Conservation (phyloP, 2,329 filamentous ascomycete species). For the Hymenoscyphus fraxineus region DNA sequence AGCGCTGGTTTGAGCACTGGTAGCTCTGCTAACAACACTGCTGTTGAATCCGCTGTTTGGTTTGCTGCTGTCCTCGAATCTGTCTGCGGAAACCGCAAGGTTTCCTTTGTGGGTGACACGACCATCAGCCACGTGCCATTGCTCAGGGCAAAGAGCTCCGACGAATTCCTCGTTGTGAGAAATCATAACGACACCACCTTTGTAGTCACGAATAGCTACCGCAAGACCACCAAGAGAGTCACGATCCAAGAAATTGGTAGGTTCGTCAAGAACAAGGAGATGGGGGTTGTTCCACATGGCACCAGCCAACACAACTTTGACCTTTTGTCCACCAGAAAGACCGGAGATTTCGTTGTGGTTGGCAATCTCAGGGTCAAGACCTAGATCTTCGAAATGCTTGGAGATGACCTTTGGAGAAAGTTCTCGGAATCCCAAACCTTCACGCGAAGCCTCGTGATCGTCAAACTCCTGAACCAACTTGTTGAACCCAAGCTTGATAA, state of each 20-base stretch:
- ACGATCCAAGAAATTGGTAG: slow-evolving; percentile 98
- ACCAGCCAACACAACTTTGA: slow-evolving; percentile 95
- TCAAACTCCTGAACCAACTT: slow-evolving; percentile 98
- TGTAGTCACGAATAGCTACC: slow-evolving; percentile 97
- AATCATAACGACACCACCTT: slow-evolving; percentile 98
- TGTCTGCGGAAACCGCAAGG: slow-evolving; percentile 68
- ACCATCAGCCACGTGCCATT: slow-evolving; percentile 90
- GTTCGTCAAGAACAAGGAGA: slow-evolving; percentile 93
- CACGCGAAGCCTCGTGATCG: slow-evolving; percentile 96
- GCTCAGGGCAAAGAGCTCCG: slow-evolving; percentile 89
- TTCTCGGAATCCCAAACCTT: slow-evolving; percentile 93
- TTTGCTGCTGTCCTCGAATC: slow-evolving; percentile 71
- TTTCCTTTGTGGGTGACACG: slow-evolving; percentile 81
- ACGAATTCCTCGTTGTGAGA: slow-evolving; percentile 99
- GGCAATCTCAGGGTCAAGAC: slow-evolving; percentile 93
- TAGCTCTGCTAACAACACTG: slow-evolving; percentile 52
- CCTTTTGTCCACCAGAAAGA: slow-evolving; percentile 94
- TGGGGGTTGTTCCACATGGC: slow-evolving; percentile 99
- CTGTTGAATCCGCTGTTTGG: slow-evolving; percentile 60
- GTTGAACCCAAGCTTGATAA: slow-evolving; percentile 78
- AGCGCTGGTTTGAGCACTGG: slow-evolving; percentile 51
- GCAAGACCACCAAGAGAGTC: slow-evolving; percentile 94
- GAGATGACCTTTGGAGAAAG: slow-evolving; percentile 91
- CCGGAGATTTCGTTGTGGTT: slow-evolving; percentile 98
- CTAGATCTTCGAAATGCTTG: slow-evolving; percentile 97